Base-by-base conservation (phyloP, 2,329 filamentous ascomycete species). In the Alternaria tenuissima region DNA sequence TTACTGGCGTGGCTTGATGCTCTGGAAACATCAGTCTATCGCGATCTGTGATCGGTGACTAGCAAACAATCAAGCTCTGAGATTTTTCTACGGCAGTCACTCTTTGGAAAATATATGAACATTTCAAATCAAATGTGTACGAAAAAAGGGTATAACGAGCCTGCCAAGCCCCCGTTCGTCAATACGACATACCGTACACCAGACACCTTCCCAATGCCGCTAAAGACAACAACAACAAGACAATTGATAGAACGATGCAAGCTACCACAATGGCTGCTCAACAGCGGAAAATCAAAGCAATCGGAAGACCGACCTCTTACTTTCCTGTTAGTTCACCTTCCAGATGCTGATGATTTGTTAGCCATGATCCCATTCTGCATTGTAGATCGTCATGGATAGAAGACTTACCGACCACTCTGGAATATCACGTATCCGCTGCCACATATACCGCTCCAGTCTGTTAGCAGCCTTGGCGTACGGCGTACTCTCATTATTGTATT, bases 401-500 rank as follows among this genome's bases (percentile, higher is more conserved):
- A 11, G 9, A 74, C 75, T 65, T 52, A 77, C 75, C 62, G 72
- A 80, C 94, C 94, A 98, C 82, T 97, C 94, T 1, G 94, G 94
- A 53, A 97, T 92, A 68, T 91, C 91, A 76, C 91, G 90, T 79
- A 97, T 93, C 80, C 94, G 92, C 77, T 89, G 86, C 92, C 93
- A 97, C 94, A 98, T 96, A 76, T 89, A 96, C 79, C 95, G 96
- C 76, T 90, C 95, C 42, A 99, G 84, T 76, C 95, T 95, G 76
- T 93, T 96, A 41, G 95, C 95, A 57, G 91, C 93, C 82, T 99
- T 99, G 24, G 93, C 93, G 77, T 99, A 99, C 0, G 93, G 90
- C 0, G 94, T 99, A 43, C 84, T 96, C 81, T 97, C 94, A 70
- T 94, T 96, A 76, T 99, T 99, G 83, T 98, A 99, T 74, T 91